A percentile compares a stretch with the other conserved stretches of the same genome.
Evolutionary conservation across 345 rosid species (phyloP).

Genomic region (Gossypium bickii): DNA sequence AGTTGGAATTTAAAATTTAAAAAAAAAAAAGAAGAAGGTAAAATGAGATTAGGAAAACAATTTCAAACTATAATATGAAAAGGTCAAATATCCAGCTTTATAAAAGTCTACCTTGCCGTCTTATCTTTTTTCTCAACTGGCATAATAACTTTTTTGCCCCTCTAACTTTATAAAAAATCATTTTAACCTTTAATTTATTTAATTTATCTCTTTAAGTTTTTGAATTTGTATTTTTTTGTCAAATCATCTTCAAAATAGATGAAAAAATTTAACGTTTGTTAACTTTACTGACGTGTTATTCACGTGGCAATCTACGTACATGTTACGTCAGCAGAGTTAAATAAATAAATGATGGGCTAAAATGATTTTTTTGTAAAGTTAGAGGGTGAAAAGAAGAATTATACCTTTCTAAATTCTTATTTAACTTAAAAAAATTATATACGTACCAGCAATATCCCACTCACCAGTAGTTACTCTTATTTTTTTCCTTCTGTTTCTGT

Average conservation of each 20-base stretch:
- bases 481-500: neutral
- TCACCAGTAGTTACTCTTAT: neutral
- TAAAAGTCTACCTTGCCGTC: neutral
- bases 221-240: too few relatives aligned
- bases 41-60: neutral
- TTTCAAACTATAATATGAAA: neutral
- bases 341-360: rapidly evolving
- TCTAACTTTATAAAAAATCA: too few relatives aligned
- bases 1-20: neutral
- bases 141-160: too few relatives aligned
- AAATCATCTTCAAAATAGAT: rapidly evolving
- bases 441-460: neutral
- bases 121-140: neutral
- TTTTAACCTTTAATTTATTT: too few relatives aligned
- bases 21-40: neutral
- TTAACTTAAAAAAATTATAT: neutral
- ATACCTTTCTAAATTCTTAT: neutral
- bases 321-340: too few relatives aligned
- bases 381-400: too few relatives aligned
- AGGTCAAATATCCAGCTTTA: neutral
- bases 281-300: rapidly evolving
- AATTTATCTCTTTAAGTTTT: too few relatives aligned
- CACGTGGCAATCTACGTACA: too few relatives aligned
- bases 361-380: too few relatives aligned
- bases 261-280: too few relatives aligned